Evolutionary conservation across 306 rosid genomes (phyloP).

Genomic region (Abrus precatorius): DNA sequence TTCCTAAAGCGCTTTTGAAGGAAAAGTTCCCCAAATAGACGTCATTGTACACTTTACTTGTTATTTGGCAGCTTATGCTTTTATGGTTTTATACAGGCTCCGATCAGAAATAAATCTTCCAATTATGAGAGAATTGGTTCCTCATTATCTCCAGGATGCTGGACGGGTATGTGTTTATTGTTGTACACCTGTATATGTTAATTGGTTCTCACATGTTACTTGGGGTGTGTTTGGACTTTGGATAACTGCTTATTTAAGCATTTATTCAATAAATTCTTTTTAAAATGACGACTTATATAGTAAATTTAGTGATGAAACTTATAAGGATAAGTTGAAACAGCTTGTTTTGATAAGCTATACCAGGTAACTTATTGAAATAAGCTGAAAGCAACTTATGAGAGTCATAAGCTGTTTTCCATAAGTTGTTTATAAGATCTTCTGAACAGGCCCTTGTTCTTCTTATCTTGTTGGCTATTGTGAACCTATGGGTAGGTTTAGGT

Average conservation of each 20-base stretch:
- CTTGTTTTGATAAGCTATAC: too few species aligned
- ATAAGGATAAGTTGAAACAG: too few species aligned
- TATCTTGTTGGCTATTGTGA: constrained; percentile 35
- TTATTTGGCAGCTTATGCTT: constrained; percentile 43
- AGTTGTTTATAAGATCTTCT: too few species aligned
- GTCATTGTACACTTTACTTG: neutral
- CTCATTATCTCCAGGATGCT: constrained; percentile 95
- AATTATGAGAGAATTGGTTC: constrained; percentile 91
- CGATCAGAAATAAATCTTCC: constrained; percentile 95
- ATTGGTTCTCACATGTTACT: neutral
- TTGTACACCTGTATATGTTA: constrained; percentile 35
- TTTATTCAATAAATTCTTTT: too few species aligned
- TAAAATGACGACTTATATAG: too few species aligned
- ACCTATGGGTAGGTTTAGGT: constrained; percentile 27
- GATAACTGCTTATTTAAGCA: too few species aligned
- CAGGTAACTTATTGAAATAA: too few species aligned
- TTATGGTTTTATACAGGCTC: constrained; percentile 67
- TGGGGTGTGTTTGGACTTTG: neutral
- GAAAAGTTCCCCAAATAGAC: neutral
- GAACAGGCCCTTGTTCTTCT: neutral
- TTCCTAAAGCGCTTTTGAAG: constrained; percentile 1
- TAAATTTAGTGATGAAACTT: too few species aligned
- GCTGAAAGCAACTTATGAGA: too few species aligned
- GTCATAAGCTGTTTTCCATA: too few species aligned
- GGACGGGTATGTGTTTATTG: constrained; percentile 76